Conservation (phyloP, 331 rosid species). For the Dryas integrifolia region DNA sequence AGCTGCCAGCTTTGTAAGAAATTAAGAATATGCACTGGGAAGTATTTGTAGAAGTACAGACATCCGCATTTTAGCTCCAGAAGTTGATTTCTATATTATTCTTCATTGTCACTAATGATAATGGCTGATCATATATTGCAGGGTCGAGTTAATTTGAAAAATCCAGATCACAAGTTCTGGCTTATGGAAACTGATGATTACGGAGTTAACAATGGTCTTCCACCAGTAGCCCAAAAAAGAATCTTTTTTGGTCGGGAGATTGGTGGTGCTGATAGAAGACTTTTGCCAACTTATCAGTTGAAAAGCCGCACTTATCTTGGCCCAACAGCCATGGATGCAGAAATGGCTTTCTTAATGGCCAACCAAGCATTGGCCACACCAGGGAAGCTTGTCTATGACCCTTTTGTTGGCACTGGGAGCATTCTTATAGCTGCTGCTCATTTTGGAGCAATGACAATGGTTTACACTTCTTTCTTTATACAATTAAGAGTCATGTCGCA, state of each 20-base stretch:
- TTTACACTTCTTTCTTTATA: slow-evolving; percentile 30
- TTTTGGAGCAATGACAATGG: slow-evolving; percentile 98
- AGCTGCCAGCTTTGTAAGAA: background rate
- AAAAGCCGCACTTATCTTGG: slow-evolving; percentile 94
- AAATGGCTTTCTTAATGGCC: slow-evolving; percentile 93
- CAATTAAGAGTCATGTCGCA: background rate
- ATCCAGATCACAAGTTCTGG: slow-evolving; percentile 84
- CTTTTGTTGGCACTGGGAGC: slow-evolving; percentile 97
- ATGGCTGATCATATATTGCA: slow-evolving; percentile 28
- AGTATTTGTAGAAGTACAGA: background rate
- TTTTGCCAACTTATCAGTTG: slow-evolving; percentile 85
- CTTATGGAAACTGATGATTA: slow-evolving; percentile 77
- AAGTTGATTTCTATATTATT: background rate
- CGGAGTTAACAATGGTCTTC: slow-evolving; percentile 83
- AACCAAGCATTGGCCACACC: slow-evolving; percentile 76
- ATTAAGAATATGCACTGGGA: background rate
- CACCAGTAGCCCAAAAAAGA: slow-evolving; percentile 64
- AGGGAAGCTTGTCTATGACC: slow-evolving; percentile 85
- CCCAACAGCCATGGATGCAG: slow-evolving; percentile 99
- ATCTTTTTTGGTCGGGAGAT: slow-evolving; percentile 89
- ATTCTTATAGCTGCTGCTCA: slow-evolving; percentile 89
- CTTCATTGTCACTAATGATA: slow-evolving; percentile 8
- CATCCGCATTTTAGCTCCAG: background rate
- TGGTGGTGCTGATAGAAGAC: slow-evolving; percentile 85
- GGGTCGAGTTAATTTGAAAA: slow-evolving; percentile 83